Evolutionary conservation across 352 stramenopile genomes (phyloP), one percentile per base, ranked within the genome.

Genomic region (Globisporangium perplexum): DNA sequence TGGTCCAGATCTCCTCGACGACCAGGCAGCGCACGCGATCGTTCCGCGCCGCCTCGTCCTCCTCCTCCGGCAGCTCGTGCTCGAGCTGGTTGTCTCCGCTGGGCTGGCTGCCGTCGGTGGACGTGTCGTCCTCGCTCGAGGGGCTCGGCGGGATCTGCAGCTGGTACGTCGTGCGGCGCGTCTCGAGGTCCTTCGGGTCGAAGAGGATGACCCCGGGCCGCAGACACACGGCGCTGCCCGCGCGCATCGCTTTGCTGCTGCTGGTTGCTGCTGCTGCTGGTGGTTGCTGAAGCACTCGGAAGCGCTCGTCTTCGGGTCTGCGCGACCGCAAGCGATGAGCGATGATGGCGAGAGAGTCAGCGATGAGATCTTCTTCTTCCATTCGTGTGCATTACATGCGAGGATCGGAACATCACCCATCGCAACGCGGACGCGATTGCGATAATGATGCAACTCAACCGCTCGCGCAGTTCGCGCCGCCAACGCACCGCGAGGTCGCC

Each of bases 1-100:
- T 93, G 51, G 64, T 60, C 55, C 77, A 93, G 42, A 95, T 91
- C 68, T 95, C 84, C 30, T 83, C 72, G 24, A 95, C 72, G 39
- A 88, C 77, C n/a, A 67, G 58, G 17, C 70, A 52, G 8, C 83
- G 79, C 41, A 68, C 64, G 35, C 52, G 72, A 14, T 63, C 59
- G 39, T 33, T 57, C 42, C 26, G 59, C 18, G 31, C 58, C 31
- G 38, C 55, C 5, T 49, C 43, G 15, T 45, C 39, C n/a, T 45
- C 39, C n/a, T 45, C 39, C 39, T 46, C 41, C 23, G n/a, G n/a
- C 22, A 18, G n/a, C 11, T 58, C 47, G n/a, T 68, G 33, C 18
- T 68, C 51, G 53, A 60, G 52, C 30, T 64, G 44, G 14, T 63
- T 63, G 33, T 74, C 52, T 2, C 55, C 47, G 7, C 30, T n/a